These are phyloP conservation scores for Botrytis fragariae DNA, from an alignment of 2,329 filamentous ascomycete species.

Conservation along the genomic window DNA sequence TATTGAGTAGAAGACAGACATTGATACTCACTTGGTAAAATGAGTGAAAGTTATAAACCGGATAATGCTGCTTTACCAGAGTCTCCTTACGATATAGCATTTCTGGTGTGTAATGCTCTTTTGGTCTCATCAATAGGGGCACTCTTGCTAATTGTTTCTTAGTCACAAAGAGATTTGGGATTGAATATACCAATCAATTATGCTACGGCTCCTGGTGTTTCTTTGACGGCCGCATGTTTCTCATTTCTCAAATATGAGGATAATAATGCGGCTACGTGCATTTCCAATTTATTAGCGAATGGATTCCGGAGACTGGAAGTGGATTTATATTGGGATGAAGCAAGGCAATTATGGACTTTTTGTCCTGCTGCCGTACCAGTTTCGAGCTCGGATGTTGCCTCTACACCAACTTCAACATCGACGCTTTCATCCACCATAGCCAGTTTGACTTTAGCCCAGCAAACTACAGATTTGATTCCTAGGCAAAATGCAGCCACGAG, in stretches of 20 bases:
- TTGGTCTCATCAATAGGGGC: not conserved
- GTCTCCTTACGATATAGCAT: slow-evolving; percentile 35
- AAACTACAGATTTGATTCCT: slow-evolving; percentile 8
- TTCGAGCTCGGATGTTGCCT: not conserved
- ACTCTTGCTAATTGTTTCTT: slow-evolving; percentile 17
- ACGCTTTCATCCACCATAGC: slow-evolving; percentile 27
- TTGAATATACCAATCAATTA: slow-evolving; percentile 61
- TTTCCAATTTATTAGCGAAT: slow-evolving; percentile 61
- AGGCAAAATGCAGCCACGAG: not conserved
- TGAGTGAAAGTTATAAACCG: slow-evolving; percentile 45
- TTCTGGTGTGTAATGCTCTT: slow-evolving; percentile 27
- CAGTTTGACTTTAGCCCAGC: slow-evolving; percentile 4
- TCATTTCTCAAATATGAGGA: slow-evolving; percentile 51
- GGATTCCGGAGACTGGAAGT: slow-evolving; percentile 57
- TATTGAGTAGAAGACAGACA: not conserved
- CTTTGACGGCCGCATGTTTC: slow-evolving; percentile 59
- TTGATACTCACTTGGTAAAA: slow-evolving; percentile 28
- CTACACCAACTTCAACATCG: not conserved
- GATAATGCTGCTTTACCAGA: slow-evolving; percentile 39
- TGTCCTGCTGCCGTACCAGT: slow-evolving; percentile 50
- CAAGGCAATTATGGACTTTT: slow-evolving; percentile 53
- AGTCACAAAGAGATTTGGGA: slow-evolving; percentile 61
- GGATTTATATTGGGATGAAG: slow-evolving; percentile 63
- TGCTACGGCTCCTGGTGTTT: slow-evolving; percentile 55
- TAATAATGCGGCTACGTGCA: slow-evolving; percentile 50